Evolutionary conservation across 2,329 filamentous ascomycete genomes (phyloP).

Genomic region (Dactylellina haptotyla): DNA sequence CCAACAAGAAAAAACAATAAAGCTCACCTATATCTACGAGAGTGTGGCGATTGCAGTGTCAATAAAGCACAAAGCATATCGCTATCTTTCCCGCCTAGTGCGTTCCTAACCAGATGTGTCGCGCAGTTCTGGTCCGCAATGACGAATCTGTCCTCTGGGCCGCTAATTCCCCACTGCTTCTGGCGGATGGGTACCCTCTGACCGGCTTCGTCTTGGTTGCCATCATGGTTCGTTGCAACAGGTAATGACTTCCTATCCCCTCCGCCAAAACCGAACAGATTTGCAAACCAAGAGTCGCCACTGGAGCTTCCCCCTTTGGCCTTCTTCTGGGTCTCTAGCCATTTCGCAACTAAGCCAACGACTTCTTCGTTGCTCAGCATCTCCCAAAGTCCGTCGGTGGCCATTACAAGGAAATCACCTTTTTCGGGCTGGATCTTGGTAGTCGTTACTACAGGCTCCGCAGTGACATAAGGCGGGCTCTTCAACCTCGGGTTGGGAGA

Average conservation of each 20-base stretch:
- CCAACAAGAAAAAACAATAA: neutral
- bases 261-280: conserved; percentile 74
- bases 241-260: conserved; percentile 71
- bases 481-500: conserved; percentile 79
- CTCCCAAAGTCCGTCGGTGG: conserved; percentile 97
- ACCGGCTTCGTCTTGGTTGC: conserved; percentile 69
- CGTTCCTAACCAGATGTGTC: conserved; percentile 94
- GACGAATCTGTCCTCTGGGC: conserved; percentile 81
- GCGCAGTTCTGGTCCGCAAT: conserved; percentile 96
- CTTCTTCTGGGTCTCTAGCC: conserved; percentile 80
- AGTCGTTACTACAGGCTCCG: conserved; percentile 92
- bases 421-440: conserved; percentile 89
- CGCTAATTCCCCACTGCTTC: conserved; percentile 86
- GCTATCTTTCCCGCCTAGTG: conserved; percentile 88
- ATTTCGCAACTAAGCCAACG: conserved; percentile 93
- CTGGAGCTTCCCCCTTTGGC: conserved; percentile 60
- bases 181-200: conserved; percentile 85
- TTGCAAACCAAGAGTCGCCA: conserved; percentile 66
- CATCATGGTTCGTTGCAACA: conserved; percentile 68
- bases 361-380: conserved; percentile 99
- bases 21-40: conserved; percentile 83
- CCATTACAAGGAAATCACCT: conserved; percentile 95
- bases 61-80: conserved; percentile 94
- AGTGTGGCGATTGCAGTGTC: conserved; percentile 90
- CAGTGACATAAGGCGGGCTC: conserved; percentile 96